Conservation (phyloP, 2,329 filamentous ascomycete genomes). For the Pseudocercospora macadamiae region DNA sequence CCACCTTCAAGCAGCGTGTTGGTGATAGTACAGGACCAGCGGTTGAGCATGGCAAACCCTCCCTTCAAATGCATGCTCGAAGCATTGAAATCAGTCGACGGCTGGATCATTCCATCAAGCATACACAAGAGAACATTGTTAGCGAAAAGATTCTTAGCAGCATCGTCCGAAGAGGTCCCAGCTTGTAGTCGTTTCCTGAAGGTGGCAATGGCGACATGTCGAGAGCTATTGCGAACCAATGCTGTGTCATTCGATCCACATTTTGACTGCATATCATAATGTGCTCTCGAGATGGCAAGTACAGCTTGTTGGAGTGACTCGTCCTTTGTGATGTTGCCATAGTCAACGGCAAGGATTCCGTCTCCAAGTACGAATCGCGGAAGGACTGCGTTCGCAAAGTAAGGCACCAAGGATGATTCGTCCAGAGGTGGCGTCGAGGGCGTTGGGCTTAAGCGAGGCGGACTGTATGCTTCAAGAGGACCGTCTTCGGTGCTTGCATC, state of each 20-base stretch:
- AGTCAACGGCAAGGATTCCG: constrained; percentile 15
- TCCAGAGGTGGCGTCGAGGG: constrained; percentile 14
- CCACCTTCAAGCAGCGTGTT: constrained; percentile 18
- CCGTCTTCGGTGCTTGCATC: background rate
- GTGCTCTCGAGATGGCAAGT: constrained; percentile 21
- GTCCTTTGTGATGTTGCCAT: constrained; percentile 8
- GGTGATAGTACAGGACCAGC: constrained; percentile 11
- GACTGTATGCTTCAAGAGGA: background rate
- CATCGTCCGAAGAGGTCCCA: constrained; percentile 7
- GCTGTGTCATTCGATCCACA: constrained; percentile 7
- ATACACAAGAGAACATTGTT: constrained; percentile 21
- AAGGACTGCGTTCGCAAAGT: constrained; percentile 21
- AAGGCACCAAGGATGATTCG: constrained; percentile 9
- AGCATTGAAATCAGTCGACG: constrained; percentile 17
- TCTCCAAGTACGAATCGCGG: constrained; percentile 23
- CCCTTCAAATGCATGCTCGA: constrained; percentile 22
- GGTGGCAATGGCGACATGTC: constrained; percentile 19
- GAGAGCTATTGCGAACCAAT: constrained; percentile 12
- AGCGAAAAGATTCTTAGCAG: constrained; percentile 17
- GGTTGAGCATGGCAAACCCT: constrained; percentile 25
- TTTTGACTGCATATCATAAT: constrained; percentile 20
- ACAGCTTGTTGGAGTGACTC: constrained; percentile 19
- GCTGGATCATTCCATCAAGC: constrained; percentile 25
- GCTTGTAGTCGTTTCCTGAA: constrained; percentile 18
- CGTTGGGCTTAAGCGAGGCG: constrained; percentile 5